A percentile compares a stretch with the other conserved stretches of the same genome.
Conservation (phyloP, 192 early-diverging fungal genomes). For the Coemansia sp. region DNA sequence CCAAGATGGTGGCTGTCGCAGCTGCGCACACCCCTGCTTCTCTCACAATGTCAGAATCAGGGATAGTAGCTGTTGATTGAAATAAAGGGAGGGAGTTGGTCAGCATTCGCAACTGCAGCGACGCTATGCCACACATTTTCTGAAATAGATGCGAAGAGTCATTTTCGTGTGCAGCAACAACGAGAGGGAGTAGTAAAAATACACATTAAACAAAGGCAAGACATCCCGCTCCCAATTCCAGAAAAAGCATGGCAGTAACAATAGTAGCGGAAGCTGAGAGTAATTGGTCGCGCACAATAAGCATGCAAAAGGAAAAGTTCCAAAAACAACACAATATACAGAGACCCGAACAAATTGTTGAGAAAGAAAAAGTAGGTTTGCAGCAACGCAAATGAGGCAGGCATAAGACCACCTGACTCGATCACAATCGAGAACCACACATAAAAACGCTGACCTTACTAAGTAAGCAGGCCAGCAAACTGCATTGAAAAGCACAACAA, state of each 20-base stretch:
- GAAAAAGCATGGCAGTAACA: slow-evolving; percentile 8
- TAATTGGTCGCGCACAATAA: not conserved
- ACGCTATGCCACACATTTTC: not conserved
- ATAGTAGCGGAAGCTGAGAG: slow-evolving; percentile 7
- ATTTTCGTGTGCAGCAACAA: not conserved
- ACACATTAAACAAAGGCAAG: not conserved
- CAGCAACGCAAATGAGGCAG: not conserved
- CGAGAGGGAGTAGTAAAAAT: slow-evolving; percentile 4
- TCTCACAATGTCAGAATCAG: not conserved
- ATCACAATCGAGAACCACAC: not conserved
- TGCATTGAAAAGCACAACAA: not conserved
- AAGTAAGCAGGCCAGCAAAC: not conserved
- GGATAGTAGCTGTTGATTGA: not conserved
- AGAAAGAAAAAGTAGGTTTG: not conserved
- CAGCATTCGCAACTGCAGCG: not conserved
- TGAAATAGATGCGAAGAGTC: not conserved
- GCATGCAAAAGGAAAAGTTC: not conserved
- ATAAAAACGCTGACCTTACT: not conserved
- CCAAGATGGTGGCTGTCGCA: not conserved
- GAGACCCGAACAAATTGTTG: not conserved
- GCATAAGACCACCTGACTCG: not conserved
- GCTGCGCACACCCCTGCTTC: not conserved
- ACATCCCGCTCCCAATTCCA: not conserved
- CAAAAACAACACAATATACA: not conserved
- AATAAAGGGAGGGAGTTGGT: not conserved